These are phyloP conservation scores for Calonectria montana DNA, from an alignment of 2,329 filamentous ascomycete species.

Conservation along the genomic window DNA sequence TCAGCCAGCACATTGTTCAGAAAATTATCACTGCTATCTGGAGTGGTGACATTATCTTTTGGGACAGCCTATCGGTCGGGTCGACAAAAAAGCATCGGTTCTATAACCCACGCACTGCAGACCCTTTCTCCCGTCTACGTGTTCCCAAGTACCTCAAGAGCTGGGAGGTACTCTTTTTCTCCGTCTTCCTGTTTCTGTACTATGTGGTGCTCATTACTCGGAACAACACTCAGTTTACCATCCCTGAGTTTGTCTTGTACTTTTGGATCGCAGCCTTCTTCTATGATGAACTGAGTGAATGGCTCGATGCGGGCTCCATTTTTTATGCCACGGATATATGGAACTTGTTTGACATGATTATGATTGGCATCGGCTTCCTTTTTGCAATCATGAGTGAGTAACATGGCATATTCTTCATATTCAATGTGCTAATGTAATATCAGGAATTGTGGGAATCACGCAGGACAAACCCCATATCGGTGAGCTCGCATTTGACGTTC, in stretches of 20 bases:
- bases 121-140: slow-evolving; percentile 79
- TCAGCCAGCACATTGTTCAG: slow-evolving; percentile 83
- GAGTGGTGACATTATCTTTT: slow-evolving; percentile 89
- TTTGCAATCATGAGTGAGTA: slow-evolving; percentile 79
- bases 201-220: slow-evolving; percentile 86
- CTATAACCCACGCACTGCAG: slow-evolving; percentile 75
- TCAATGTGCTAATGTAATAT: slow-evolving; percentile 13
- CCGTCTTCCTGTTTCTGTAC: slow-evolving; percentile 81
- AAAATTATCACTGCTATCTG: slow-evolving; percentile 87
- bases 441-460: slow-evolving; percentile 51
- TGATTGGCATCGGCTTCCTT: slow-evolving; percentile 77
- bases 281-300: slow-evolving; percentile 88
- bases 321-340: slow-evolving; percentile 89
- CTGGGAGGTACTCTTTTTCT: slow-evolving; percentile 86
- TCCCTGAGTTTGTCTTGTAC: slow-evolving; percentile 79
- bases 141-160: slow-evolving; percentile 88
- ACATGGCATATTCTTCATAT: fast-evolving
- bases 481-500: slow-evolving; percentile 87
- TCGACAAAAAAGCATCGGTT: slow-evolving; percentile 81
- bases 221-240: slow-evolving; percentile 73
- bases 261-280: slow-evolving; percentile 89
- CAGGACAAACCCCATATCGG: slow-evolving; percentile 71
- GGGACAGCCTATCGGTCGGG: slow-evolving; percentile 80
- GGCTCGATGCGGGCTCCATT: slow-evolving; percentile 85
- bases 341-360: slow-evolving; percentile 79